These are phyloP conservation scores for Ulmus americana DNA, from an alignment of 331 rosid species.

Conservation along the genomic window DNA sequence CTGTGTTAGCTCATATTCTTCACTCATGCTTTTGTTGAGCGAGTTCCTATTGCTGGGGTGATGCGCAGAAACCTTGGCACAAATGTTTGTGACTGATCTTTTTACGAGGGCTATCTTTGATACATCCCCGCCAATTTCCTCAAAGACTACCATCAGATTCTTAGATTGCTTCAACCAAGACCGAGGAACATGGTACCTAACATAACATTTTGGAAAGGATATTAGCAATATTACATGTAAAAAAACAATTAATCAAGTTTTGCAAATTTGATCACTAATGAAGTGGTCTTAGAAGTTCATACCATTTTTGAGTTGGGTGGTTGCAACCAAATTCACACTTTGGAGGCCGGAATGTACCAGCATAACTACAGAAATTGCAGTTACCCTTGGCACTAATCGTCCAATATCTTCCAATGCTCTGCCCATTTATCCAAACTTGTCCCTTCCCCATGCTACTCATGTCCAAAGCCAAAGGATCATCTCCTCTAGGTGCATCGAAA, in stretches of 20 bases:
- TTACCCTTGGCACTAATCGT: conserved; percentile 50
- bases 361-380: conserved; percentile 49
- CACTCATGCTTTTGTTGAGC: conserved; percentile 35
- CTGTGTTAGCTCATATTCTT: conserved; percentile 30
- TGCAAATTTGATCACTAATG: not conserved
- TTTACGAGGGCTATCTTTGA: conserved; percentile 41
- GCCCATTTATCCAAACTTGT: conserved; percentile 73
- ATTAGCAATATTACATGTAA: not conserved
- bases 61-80: conserved; percentile 48
- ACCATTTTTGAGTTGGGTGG: conserved; percentile 76
- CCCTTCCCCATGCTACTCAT: conserved; percentile 68
- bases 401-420: conserved; percentile 78
- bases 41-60: conserved; percentile 32
- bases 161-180: conserved; percentile 59
- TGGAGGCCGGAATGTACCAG: conserved; percentile 50
- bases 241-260: not conserved
- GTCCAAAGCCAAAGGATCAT: conserved; percentile 70
- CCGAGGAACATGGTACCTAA: conserved; percentile 68
- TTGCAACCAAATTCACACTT: conserved; percentile 66
- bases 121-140: conserved; percentile 60
- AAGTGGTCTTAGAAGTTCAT: not conserved
- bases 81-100: conserved; percentile 45
- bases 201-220: conserved; percentile 12
- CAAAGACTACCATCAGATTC: conserved; percentile 52
- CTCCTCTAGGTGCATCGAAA: conserved; percentile 56